phyloP scores from a whole-genome alignment of 129 eudicot species.

The Pseudognaphalium luteoalbum region DNA sequence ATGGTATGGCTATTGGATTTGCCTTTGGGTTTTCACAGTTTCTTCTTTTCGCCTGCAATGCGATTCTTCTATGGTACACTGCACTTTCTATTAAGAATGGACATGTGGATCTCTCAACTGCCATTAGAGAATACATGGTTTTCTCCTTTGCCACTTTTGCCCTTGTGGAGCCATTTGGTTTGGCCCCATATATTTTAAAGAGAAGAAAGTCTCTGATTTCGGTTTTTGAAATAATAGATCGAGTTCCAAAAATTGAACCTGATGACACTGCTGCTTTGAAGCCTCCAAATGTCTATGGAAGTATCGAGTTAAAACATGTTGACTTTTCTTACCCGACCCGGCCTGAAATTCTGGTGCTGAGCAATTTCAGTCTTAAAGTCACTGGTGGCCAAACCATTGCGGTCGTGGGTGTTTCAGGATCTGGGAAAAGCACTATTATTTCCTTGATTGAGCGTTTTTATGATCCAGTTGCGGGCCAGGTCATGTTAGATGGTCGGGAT shows the following conservation, averaged over 20 bases:
- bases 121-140: slow-evolving; percentile 92
- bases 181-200: slow-evolving; percentile 92
- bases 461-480: slow-evolving; percentile 92
- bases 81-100: slow-evolving; percentile 58
- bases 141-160: slow-evolving; percentile 98
- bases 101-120: slow-evolving; percentile 59
- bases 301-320: slow-evolving; percentile 78
- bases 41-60: slow-evolving; percentile 92
- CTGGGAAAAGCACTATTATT: slow-evolving; percentile 95
- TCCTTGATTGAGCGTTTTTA: slow-evolving; percentile 89
- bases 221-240: slow-evolving; percentile 90
- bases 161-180: slow-evolving; percentile 93
- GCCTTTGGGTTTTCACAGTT: slow-evolving; percentile 95
- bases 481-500: slow-evolving; percentile 77
- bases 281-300: slow-evolving; percentile 93
- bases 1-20: slow-evolving; percentile 90
- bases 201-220: slow-evolving; percentile 74
- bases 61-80: slow-evolving; percentile 92
- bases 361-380: slow-evolving; percentile 87
- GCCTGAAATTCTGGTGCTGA: slow-evolving; percentile 79
- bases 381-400: slow-evolving; percentile 96
- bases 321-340: slow-evolving; percentile 94
- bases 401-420: slow-evolving; percentile 96
- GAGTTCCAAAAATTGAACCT: slow-evolving; percentile 88
- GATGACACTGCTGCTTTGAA: slow-evolving; percentile 85